Conservation (phyloP, 192 early-diverging fungal genomes). For the Coemansia sp. region DNA sequence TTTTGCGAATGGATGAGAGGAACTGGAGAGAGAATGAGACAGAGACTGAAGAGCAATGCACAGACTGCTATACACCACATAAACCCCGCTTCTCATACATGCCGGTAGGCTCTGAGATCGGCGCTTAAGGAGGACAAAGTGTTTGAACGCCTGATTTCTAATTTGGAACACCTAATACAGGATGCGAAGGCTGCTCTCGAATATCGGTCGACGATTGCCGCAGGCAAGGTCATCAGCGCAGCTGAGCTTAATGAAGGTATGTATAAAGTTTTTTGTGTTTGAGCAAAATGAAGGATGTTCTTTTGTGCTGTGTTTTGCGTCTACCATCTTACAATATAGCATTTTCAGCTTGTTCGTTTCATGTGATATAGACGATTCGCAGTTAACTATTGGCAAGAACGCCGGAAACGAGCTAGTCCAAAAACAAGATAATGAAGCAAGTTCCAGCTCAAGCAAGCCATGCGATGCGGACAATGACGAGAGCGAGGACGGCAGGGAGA, state of each 20-base stretch:
- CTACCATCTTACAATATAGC: background rate
- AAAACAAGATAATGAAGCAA: slow-evolving; percentile 1
- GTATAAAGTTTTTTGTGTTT: background rate
- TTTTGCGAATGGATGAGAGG: background rate
- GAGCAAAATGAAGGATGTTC: background rate
- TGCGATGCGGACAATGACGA: background rate
- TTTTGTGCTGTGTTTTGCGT: background rate
- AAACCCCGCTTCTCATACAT: slow-evolving; percentile 47
- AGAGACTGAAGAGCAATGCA: background rate
- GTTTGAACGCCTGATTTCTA: slow-evolving; percentile 58
- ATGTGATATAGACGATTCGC: slow-evolving; percentile 31
- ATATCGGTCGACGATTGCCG: slow-evolving; percentile 50
- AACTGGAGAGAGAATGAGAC: background rate
- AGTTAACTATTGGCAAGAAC: slow-evolving; percentile 31
- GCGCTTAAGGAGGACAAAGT: slow-evolving; percentile 56
- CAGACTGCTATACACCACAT: slow-evolving; percentile 11
- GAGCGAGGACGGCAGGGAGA: slow-evolving; percentile 7
- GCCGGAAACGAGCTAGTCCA: slow-evolving; percentile 6
- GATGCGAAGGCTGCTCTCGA: slow-evolving; percentile 53
- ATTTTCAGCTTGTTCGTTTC: background rate
- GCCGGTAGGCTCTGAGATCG: slow-evolving; percentile 57
- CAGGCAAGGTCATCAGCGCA: slow-evolving; percentile 55
- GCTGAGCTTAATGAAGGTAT: slow-evolving; percentile 50
- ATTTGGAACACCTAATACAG: slow-evolving; percentile 58
- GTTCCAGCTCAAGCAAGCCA: background rate